These are phyloP conservation scores for Dryas drummondii DNA, from an alignment of 306 rosid genomes.

Conservation along the genomic window DNA sequence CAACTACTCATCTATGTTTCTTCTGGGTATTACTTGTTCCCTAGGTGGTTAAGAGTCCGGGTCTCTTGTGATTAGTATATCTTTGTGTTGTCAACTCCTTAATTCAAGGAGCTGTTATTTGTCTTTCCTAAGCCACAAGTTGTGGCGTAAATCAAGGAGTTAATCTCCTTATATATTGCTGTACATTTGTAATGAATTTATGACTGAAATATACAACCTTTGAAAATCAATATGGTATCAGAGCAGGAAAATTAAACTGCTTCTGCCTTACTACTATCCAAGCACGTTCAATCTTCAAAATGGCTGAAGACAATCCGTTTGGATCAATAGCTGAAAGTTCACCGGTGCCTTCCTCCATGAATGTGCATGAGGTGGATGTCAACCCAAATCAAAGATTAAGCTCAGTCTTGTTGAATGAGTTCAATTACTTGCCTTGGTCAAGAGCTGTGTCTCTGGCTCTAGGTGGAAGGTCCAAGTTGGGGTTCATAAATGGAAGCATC, in stretches of 20 bases:
- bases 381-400: background rate
- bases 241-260: background rate
- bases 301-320: background rate
- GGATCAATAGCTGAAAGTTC: background rate
- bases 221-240: background rate
- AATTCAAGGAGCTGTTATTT: background rate
- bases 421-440: background rate
- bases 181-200: background rate
- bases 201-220: background rate
- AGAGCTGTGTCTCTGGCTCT: background rate
- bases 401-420: background rate
- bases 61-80: background rate
- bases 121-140: background rate
- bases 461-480: background rate
- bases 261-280: background rate
- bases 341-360: background rate
- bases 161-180: background rate
- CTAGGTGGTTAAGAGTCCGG: background rate
- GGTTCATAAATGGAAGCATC: constrained; percentile 9
- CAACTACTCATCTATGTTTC: background rate
- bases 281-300: background rate
- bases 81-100: background rate
- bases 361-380: background rate
- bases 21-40: background rate
- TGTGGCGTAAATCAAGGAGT: background rate